Base-by-base conservation (phyloP, 108 stramenopile species). In the Cylindrotheca closterium region DNA sequence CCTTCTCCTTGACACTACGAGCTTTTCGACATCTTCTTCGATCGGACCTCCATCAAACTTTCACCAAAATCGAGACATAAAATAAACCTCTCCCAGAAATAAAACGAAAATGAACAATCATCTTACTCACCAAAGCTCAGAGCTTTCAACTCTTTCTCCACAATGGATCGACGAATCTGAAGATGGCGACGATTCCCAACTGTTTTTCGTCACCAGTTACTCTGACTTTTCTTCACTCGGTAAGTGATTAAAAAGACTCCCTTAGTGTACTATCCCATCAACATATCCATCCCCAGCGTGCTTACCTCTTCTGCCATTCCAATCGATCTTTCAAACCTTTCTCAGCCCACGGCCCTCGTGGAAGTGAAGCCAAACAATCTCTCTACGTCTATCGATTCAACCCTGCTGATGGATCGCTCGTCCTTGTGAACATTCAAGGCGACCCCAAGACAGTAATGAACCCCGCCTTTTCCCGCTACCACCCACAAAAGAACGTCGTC, bases 401-500 rank as follows among this genome's bases (percentile, higher is more conserved):
- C 53, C 78, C 88, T 18, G 48, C 63, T 4, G 89, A 94, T 53
- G 95, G 95, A 46, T 80, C 78, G 8, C 67, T 97, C 64, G 86
- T 94, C 2, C 80, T 97, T 24, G 60, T 95, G 30, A 88, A 94
- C 61, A 81, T 96, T 25, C 71, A 67, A 8, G 89, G 89, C 22
- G 80, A 86, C n/a, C 72, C 77, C 18, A 58, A 60, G 0, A 51
- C 65, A n/a, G 86, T 95, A n/a, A 76, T 84, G 52, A 97, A 97
- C 74, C 97, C 95, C 1, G 97, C 97, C 29, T 97, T 97, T 79
- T 77, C 90, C 27, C 79, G 95, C 17, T 92, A 85, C 58, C 96
- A 97, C 78, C 94, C 94, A 19, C 65, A 74, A 27, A 49, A 71
- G 29, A 97, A 97, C 60, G 89, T 97, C n/a, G 85, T 97, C 26